phyloP scores from a whole-genome alignment of 352 stramenopile species.

The Globisporangium polare region DNA sequence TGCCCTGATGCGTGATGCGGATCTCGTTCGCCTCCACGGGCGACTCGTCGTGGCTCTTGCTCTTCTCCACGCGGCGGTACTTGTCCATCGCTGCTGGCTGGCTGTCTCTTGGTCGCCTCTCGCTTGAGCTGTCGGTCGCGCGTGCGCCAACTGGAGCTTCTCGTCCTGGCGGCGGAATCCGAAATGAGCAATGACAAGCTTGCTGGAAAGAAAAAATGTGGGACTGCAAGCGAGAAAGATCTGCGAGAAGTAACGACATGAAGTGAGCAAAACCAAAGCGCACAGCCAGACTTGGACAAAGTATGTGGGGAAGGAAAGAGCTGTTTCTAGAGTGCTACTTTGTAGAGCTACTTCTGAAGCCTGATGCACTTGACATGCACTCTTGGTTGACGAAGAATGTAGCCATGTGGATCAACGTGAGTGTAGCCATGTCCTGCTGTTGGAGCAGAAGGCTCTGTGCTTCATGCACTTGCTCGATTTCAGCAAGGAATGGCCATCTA shows the following conservation, averaged over 20 bases:
- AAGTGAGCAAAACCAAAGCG: conserved; percentile 24
- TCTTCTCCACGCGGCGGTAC: conserved; percentile 76
- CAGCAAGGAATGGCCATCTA: too few relatives aligned
- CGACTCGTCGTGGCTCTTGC: conserved; percentile 39
- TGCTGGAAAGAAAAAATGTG: neutral
- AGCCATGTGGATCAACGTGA: neutral
- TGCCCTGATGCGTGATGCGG: conserved; percentile 80
- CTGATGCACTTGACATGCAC: neutral
- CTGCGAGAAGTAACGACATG: conserved; percentile 21
- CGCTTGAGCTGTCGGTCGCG: neutral
- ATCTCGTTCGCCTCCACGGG: conserved; percentile 67
- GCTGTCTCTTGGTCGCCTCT: neutral
- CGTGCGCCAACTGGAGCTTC: neutral
- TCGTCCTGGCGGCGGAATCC: neutral
- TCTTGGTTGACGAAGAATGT: neutral
- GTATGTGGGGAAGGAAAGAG: neutral
- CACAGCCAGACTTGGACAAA: neutral
- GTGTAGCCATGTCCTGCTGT: neutral
- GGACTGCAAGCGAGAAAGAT: conserved; percentile 26
- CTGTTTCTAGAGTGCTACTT: conserved; percentile 6
- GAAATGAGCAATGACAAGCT: conserved; percentile 1
- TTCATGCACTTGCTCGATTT: too few relatives aligned
- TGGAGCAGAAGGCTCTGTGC: too few relatives aligned
- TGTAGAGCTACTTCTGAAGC: neutral
- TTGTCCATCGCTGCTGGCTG: conserved; percentile 66